Conservation (phyloP, 768 basidiomycete species). For the Panellus pusillus region DNA sequence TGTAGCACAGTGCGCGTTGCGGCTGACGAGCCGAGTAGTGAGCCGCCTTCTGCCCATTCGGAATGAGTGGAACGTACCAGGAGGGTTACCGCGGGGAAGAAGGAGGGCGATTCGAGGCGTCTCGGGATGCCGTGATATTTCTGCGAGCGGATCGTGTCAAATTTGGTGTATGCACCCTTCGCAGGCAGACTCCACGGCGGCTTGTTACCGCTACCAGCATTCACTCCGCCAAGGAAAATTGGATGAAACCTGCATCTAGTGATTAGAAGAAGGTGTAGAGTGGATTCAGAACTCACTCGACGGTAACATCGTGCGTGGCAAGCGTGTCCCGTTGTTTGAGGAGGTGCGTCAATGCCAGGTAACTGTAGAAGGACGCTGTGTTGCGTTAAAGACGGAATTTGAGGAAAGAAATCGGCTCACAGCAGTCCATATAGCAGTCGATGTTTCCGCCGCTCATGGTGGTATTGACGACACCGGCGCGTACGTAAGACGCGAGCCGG, state of each 20-base stretch:
- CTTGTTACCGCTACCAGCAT: slow-evolving; percentile 17
- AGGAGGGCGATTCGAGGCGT: slow-evolving; percentile 1
- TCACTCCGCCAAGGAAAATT: slow-evolving; percentile 19
- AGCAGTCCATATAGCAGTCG: slow-evolving; percentile 21
- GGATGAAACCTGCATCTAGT: slow-evolving; percentile 14
- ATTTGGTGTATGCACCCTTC: slow-evolving; percentile 12
- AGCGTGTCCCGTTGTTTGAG: slow-evolving; percentile 14
- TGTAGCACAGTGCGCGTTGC: slow-evolving; percentile 22
- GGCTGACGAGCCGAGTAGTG: slow-evolving; percentile 1
- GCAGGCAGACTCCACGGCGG: slow-evolving; percentile 21
- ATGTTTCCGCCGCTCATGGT: slow-evolving; percentile 14
- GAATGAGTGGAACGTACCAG: slow-evolving; percentile 4
- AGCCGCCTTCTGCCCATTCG: neutral
- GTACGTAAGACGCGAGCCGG: neutral
- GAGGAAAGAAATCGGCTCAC: neutral
- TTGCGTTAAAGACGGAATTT: too few species aligned
- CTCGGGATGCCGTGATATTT: slow-evolving; percentile 12
- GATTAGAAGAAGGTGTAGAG: neutral
- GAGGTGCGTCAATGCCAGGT: slow-evolving; percentile 11
- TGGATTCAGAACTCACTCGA: slow-evolving; percentile 8
- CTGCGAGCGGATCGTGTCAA: slow-evolving; percentile 12
- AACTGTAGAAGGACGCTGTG: slow-evolving; percentile 20
- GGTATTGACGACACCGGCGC: neutral
- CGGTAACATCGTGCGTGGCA: slow-evolving; percentile 11
- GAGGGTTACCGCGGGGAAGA: slow-evolving; percentile 18